Evolutionary conservation across 371 early-diverging fungal species (phyloP), one percentile per base, ranked within the genome.

Genomic region (Lichtheimia ornata): DNA sequence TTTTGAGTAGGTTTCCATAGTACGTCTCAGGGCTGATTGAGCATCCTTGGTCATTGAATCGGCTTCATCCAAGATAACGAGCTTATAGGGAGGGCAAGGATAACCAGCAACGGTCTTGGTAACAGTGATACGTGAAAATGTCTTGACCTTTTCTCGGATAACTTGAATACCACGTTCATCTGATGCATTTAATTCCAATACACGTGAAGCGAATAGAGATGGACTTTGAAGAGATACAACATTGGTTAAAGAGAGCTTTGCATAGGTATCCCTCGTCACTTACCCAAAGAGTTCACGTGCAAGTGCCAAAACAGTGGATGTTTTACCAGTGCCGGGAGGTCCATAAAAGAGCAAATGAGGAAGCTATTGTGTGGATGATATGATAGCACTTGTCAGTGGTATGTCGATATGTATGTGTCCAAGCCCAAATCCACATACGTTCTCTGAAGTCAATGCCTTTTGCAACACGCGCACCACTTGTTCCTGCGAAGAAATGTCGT

Each of bases 281-380:
- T 77, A 22, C 47, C 93, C 93, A 67, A 91, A 98, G 13, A 99
- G 76, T 64, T 89, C 80, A 50, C 90, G 84, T 3, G 94, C 87
- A 50, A 98, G 79, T 0, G 99, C 95, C 50, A 98, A 82, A 62
- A 99, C 97, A 3, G 98, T 96, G 0, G 97, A 94, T 0, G 99
- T 99, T 79, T 99, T 99, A 68, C 99, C 99, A 3, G 99, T 91
- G 56, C 99, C 99, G 35, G 99, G 98, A 53, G 99, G 99, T 5
- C 99, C 99, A 81, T 99, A 97, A 72, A 99, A 97, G 35, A 99
- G 80, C 35, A 99, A 83, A 74, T 99, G 99, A 22, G 99, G 99
- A 53, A 98, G 83, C 93, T 94, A 71, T 18, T 85, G 41, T 4
- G 4, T 45, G n/a, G n/a, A n/a, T 5, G 22, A 17, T 22, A 47